Evolutionary conservation across 305 asterid species (phyloP), one percentile per base, ranked within the genome.

Genomic region (Fraxinus ornus): DNA sequence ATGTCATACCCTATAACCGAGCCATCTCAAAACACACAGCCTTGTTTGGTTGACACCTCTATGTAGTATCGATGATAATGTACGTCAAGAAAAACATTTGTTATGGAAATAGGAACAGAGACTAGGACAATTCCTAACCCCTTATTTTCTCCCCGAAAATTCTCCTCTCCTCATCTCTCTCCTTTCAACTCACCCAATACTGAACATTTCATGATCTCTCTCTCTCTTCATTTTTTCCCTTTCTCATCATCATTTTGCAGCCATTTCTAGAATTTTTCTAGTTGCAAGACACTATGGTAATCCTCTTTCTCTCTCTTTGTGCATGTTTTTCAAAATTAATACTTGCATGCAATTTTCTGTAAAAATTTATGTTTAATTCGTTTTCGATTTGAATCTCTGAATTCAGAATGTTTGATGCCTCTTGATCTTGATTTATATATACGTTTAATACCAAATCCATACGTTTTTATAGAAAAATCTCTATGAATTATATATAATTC

Each of bases 151-250:
- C 77, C 88, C 86, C 74, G 21, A 44, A 73, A 85, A 62, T 78
- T 80, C 87, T 78, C 85, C 85, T 78, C 85, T 30, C 89, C 91
- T 84, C 76, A 78, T 22, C 36, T 83, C 17, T 84, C 91, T 86
- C 86, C 75, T 57, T 28, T 49, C 81, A 77, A 78, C 80, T 17
- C 60, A 62, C 74, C 57, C 60, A 79, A 35, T 77, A 57, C 83
- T 87, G 86, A 80, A 83, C 83, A 82, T 82, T 82, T 49, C 78
- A 21, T 37, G 19, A 7, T 26, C 8, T 60, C 78, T 75, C 85
- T 77, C 85, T 77, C 57, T 64, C 62, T 64, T 76, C 44, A 24
- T 4, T 76, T 2, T 76, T 75, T 21, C 80, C 80, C 70, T 44
- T 74, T 7, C 55, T 57, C 28, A 55, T 70, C 36, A 32, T 26